Base-by-base conservation (phyloP, 1,139 yeast species). In the Blastobotrys ciferrii region DNA sequence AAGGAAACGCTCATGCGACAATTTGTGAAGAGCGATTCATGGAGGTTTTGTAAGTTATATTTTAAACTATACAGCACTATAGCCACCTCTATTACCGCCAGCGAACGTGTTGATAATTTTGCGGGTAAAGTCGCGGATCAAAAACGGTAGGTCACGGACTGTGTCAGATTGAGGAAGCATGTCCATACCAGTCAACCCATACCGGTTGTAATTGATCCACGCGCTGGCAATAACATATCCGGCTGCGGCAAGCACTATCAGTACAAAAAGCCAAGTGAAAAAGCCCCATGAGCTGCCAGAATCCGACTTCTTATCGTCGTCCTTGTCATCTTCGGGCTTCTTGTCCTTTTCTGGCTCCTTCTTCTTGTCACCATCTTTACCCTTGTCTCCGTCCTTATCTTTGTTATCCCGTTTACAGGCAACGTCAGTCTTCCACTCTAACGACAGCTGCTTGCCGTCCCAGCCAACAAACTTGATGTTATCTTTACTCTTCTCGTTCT, bases 21-120 rank as follows among this genome's bases (percentile, higher is more conserved):
- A n/a, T n/a, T n/a, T n/a, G n/a, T n/a, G n/a, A n/a, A n/a, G n/a
- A n/a, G n/a, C n/a, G n/a, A n/a, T n/a, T n/a, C n/a, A n/a, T n/a
- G n/a, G n/a, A n/a, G n/a, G n/a, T n/a, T n/a, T 12, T 32, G 35
- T 32, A 32, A 32, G 28, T 9, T 32, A 7, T 5, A 32, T 11
- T 32, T n/a, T n/a, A 38, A 4, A 12, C 67, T 73, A 89, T 7
- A 89, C 95, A 31, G 97, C 97, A 64, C 94, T 84, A 65, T 89
- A 89, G 30, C 95, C 97, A 14, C 95, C 95, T 64, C 96, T 78
- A 58, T 75, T 64, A 43, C 73, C 66, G n/a, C 94, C 87, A 20
- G 88, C 77, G 53, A 91, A 73, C 57, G 83, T 87, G 51, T 78
- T 80, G 39, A 81, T 71, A 3, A 89, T 76, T 66, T 89, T 96